phyloP scores from a whole-genome alignment of 805 yeast species.

The Candida palmyrensis region DNA sequence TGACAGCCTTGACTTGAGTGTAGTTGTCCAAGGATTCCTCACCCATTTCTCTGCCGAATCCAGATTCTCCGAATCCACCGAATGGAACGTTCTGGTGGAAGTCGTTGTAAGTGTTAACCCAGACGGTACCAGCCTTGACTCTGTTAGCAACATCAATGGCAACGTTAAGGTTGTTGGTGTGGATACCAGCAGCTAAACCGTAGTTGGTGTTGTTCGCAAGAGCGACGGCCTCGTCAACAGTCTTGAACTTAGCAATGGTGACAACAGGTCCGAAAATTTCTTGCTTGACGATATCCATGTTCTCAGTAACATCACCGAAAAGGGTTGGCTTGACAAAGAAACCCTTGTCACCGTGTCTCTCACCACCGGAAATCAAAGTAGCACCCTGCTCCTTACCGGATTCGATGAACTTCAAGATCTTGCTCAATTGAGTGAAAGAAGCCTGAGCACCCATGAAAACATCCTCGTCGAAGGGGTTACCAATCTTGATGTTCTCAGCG shows the following conservation, averaged over 20 bases:
- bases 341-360: conserved; percentile 64
- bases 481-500: conserved; percentile 58
- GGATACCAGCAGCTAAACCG: conserved; percentile 91
- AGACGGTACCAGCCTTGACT: conserved; percentile 82
- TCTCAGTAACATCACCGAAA: conserved; percentile 73
- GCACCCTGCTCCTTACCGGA: conserved; percentile 84
- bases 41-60: conserved; percentile 93
- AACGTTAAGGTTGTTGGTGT: conserved; percentile 68
- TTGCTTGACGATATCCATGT: conserved; percentile 73
- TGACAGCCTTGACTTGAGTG: conserved; percentile 82
- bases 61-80: conserved; percentile 89
- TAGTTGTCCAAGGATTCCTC: conserved; percentile 80
- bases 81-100: conserved; percentile 86
- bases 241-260: conserved; percentile 72
- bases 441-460: conserved; percentile 92
- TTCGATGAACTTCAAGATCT: conserved; percentile 71
- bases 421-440: conserved; percentile 70
- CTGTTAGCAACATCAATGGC: conserved; percentile 72
- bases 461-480: conserved; percentile 77
- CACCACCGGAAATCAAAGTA: conserved; percentile 76
- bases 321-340: conserved; percentile 76
- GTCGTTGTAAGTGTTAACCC: conserved; percentile 89
- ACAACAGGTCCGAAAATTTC: conserved; percentile 96
- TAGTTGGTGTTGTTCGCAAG: conserved; percentile 77
- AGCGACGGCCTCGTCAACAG: conserved; percentile 74